These are phyloP conservation scores for Tetrahymena elliotti DNA, from an alignment of 73 alveolate genomes.

Conservation along the genomic window DNA sequence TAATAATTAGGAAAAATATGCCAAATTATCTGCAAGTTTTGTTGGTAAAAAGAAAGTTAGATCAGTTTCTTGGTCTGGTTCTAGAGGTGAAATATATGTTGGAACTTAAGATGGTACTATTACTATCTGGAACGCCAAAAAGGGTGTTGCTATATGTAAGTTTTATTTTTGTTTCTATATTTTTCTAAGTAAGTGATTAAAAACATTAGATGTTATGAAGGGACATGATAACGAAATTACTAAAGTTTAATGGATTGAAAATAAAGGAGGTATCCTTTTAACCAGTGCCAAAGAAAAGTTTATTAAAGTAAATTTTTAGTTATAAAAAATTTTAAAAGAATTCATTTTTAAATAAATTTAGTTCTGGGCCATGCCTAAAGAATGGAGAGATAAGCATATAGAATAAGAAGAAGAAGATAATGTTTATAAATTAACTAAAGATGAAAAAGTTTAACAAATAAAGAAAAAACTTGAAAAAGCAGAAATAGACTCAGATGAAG, in stretches of 20 bases:
- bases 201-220: slow-evolving; percentile 20
- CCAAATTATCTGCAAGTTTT: slow-evolving; percentile 34
- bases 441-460: not conserved
- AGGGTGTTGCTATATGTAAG: slow-evolving; percentile 37
- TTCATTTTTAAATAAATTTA: not conserved
- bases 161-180: not conserved
- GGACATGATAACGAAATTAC: slow-evolving; percentile 37
- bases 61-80: slow-evolving; percentile 38
- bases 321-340: no score
- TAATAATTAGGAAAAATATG: slow-evolving; percentile 7
- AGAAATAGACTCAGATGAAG: not conserved
- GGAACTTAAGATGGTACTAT: slow-evolving; percentile 44
- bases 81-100: slow-evolving; percentile 34
- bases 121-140: slow-evolving; percentile 38
- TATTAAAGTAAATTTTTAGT: slow-evolving; percentile 2
- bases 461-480: not conserved
- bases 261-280: slow-evolving; percentile 10
- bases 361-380: slow-evolving; percentile 43
- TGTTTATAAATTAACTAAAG: not conserved
- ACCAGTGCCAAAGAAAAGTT: slow-evolving; percentile 34
- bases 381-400: slow-evolving; percentile 44
- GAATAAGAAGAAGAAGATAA: slow-evolving; percentile 24
- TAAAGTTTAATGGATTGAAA: slow-evolving; percentile 38
- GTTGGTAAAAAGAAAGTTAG: slow-evolving; percentile 25
- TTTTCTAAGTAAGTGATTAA: not conserved